Percentiles rank a stretch among this genome's conserved stretches.
These are phyloP conservation scores for Sporobolomyces pararoseus DNA, from an alignment of 768 basidiomycete genomes.

Conservation along the genomic window DNA sequence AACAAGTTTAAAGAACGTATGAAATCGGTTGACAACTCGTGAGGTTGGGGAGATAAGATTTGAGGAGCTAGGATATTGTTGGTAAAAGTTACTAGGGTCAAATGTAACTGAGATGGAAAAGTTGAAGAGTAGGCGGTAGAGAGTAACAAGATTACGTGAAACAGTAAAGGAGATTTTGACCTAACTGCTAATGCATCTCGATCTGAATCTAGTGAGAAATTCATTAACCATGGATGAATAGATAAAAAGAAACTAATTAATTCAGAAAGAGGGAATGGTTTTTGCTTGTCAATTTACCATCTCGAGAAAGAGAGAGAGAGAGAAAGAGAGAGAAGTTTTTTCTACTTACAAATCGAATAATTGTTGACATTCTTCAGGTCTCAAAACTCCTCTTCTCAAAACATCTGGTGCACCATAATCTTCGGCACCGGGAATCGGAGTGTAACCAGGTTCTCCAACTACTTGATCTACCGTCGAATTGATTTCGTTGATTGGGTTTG, in stretches of 20 bases:
- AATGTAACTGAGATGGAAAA: conserved; percentile 39
- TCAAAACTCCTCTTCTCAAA: conserved; percentile 23
- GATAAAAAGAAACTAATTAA: conserved; percentile 40
- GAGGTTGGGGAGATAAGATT: conserved; percentile 38
- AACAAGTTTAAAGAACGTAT: conserved; percentile 40
- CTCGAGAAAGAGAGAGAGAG: neutral
- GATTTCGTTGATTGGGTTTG: conserved; percentile 38
- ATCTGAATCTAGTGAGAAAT: conserved; percentile 37
- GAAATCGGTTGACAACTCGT: conserved; percentile 42
- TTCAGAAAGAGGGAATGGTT: neutral
- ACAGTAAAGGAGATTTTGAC: conserved; percentile 21
- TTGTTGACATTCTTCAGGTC: conserved; percentile 35
- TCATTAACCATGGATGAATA: conserved; percentile 42
- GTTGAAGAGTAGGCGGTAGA: conserved; percentile 41
- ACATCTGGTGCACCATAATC: conserved; percentile 41
- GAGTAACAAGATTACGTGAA: conserved; percentile 34
- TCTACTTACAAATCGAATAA: conserved; percentile 37
- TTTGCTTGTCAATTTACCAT: neutral
- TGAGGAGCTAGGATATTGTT: conserved; percentile 42
- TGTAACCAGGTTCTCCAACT: conserved; percentile 13
- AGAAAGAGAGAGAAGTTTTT: neutral
- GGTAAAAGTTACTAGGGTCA: conserved; percentile 39
- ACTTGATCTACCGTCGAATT: conserved; percentile 31
- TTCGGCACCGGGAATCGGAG: conserved; percentile 6
- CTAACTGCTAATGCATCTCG: conserved; percentile 29